Evolutionary conservation across 768 basidiomycete species (phyloP).

Genomic region (Amanita polypyramis): DNA sequence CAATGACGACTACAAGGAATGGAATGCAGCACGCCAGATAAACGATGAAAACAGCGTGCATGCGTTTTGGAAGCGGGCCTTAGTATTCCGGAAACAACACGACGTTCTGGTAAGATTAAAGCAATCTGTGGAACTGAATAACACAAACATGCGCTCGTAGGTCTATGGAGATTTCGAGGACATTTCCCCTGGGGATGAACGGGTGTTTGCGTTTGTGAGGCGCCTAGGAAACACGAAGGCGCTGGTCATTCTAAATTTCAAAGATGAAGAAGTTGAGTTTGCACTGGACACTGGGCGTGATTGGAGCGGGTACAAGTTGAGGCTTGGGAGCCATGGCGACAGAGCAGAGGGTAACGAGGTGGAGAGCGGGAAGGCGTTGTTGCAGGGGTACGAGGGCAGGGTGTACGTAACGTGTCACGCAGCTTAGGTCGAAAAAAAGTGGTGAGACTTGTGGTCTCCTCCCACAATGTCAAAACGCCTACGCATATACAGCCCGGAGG

Average conservation of each 20-base stretch:
- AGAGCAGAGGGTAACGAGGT: background rate
- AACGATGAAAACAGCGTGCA: slow-evolving; percentile 41
- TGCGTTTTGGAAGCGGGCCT: slow-evolving; percentile 49
- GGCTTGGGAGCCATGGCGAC: slow-evolving; percentile 22
- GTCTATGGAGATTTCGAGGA: slow-evolving; percentile 52
- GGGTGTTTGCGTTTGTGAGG: slow-evolving; percentile 47
- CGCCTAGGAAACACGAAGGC: slow-evolving; percentile 23
- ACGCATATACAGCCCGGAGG: slow-evolving; percentile 65
- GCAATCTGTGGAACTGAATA: background rate
- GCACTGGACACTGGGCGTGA: slow-evolving; percentile 7
- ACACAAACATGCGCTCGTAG: slow-evolving; percentile 17
- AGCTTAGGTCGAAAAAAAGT: background rate
- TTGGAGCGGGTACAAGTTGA: slow-evolving; percentile 12
- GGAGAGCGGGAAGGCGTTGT: background rate
- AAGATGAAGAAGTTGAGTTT: slow-evolving; percentile 16
- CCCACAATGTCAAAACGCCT: slow-evolving; percentile 54
- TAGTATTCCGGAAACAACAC: slow-evolving; percentile 41
- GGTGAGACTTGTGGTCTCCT: slow-evolving; percentile 1
- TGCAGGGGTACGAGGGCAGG: background rate
- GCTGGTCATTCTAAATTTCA: slow-evolving; percentile 41
- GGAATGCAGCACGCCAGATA: slow-evolving; percentile 45
- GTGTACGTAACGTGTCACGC: background rate
- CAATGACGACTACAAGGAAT: slow-evolving; percentile 52
- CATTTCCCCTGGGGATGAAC: slow-evolving; percentile 32
- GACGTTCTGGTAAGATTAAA: slow-evolving; percentile 36